Base-by-base conservation (phyloP, 192 early-diverging fungal species). In the Neocallimastix lanati region DNA sequence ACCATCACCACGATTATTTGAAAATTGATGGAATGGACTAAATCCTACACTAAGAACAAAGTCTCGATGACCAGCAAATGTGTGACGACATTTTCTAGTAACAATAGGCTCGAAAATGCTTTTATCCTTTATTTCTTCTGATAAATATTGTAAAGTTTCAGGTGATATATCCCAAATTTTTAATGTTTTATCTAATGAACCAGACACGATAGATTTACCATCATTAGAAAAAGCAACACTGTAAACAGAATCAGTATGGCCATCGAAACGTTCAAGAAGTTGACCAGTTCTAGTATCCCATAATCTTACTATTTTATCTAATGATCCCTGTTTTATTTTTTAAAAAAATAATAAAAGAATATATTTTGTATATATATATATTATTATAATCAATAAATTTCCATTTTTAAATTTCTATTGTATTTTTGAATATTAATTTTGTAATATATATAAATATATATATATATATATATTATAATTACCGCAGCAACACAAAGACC, bases 31-130 rank as follows among this genome's bases (percentile, higher is more conserved):
- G 25, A n/a, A 67, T n/a, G 50, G 18, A 58, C 92, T 91, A 76
- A 90, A 93, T 0, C 94, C 96, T 13, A 99, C 96, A 1, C 94
- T 96, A 29, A 99, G 88, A 18, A 99, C 96, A 93, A 96, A 99
- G 86, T 99, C 97, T 84, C 92, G 87, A 80, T 95, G 93, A n/a
- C 93, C 92, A 18, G 81, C 82, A 80, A 90, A 90, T 14, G 84
- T 85, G 77, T 90, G 87, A 18, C 88, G 79, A 50, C 82, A 83
- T 67, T 80, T 78, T 1, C 82, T 84, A n/a, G 82, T 90, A 38
- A 88, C 80, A 28, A 83, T 28, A 1, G 81, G 29, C 28, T 82
- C 82, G 25, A 79, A 58, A 16, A n/a, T n/a, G n/a, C n/a, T 29
- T n/a, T 67, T 67, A 67, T 67, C 50, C 16, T 21, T 67, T 27